Conservation (phyloP, 306 rosid genomes). For the Cicer chorassanicum region DNA sequence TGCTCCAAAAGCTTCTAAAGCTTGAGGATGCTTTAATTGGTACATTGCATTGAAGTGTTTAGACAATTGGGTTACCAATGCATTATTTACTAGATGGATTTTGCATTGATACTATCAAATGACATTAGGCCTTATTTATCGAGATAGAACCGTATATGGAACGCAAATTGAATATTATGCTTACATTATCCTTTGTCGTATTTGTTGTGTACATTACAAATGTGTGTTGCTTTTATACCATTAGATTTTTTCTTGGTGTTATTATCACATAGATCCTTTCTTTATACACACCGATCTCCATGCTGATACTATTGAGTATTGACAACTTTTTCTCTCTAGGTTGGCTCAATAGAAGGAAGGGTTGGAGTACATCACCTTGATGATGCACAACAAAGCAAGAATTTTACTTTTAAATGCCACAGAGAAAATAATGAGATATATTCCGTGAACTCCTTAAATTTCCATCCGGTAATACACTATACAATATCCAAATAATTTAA, state of each 20-base stretch:
- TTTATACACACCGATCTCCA: slow-evolving; percentile 6
- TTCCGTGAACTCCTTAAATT: slow-evolving; percentile 84
- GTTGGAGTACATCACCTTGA: slow-evolving; percentile 98
- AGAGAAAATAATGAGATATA: slow-evolving; percentile 79
- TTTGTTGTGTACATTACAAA: slow-evolving; percentile 30
- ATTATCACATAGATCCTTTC: slow-evolving; percentile 13
- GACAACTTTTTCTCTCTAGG: slow-evolving; percentile 53
- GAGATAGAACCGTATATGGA: background rate
- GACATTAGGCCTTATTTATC: background rate
- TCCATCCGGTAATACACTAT: slow-evolving; percentile 74
- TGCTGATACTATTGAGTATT: slow-evolving; percentile 29
- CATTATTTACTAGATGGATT: slow-evolving; percentile 29
- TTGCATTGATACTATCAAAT: slow-evolving; percentile 10
- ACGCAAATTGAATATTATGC: slow-evolving; percentile 6
- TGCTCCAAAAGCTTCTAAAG: slow-evolving; percentile 21
- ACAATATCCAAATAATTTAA: slow-evolving; percentile 9
- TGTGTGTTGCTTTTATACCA: background rate
- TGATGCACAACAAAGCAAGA: slow-evolving; percentile 72
- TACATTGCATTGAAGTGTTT: slow-evolving; percentile 6
- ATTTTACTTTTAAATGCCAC: slow-evolving; percentile 91
- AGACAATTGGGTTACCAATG: slow-evolving; percentile 23
- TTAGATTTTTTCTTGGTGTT: slow-evolving; percentile 14
- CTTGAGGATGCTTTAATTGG: slow-evolving; percentile 20
- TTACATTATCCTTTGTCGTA: slow-evolving; percentile 7
- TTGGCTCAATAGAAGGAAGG: slow-evolving; percentile 97